A percentile compares a stretch with the other conserved stretches of the same genome.
These are phyloP conservation scores for Trichoderma sp. DNA, from an alignment of 2,329 filamentous ascomycete species.

Conservation along the genomic window DNA sequence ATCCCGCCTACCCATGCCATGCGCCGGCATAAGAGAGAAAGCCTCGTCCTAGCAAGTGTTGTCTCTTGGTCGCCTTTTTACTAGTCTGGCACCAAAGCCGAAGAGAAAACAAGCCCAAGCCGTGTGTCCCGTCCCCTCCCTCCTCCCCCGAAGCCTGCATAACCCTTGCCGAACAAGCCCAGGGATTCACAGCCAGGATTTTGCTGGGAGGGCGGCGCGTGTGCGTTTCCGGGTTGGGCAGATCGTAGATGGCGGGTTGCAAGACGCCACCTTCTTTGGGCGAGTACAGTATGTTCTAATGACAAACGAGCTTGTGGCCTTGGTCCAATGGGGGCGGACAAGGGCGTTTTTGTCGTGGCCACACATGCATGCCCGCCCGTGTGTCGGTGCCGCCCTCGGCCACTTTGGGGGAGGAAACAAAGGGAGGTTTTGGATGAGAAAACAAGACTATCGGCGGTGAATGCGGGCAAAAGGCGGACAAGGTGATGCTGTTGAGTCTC, in stretches of 20 bases:
- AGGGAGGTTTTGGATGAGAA: not conserved
- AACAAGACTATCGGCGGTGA: not conserved
- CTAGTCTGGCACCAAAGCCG: not conserved
- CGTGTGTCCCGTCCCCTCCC: too few species aligned
- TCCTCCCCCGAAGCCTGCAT: not conserved
- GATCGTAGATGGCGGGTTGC: conserved; percentile 4
- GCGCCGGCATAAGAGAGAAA: not conserved
- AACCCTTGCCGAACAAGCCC: not conserved
- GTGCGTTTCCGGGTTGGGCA: conserved; percentile 2
- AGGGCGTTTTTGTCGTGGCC: not conserved
- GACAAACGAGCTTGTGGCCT: not conserved
- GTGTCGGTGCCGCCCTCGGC: not conserved
- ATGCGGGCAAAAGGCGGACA: not conserved
- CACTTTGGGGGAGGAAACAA: not conserved
- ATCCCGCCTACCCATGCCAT: not conserved
- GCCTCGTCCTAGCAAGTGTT: not conserved
- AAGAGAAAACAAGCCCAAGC: not conserved
- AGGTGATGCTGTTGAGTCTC: not conserved
- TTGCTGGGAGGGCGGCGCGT: not conserved
- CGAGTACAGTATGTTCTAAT: not conserved
- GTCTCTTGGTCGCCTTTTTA: not conserved
- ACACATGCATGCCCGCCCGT: not conserved
- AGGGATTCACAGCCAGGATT: not conserved
- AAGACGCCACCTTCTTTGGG: not conserved
- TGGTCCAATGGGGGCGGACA: not conserved